Evolutionary conservation across 1,284 basidiomycete species (phyloP).

Genomic region (Earliella scabrosa): DNA sequence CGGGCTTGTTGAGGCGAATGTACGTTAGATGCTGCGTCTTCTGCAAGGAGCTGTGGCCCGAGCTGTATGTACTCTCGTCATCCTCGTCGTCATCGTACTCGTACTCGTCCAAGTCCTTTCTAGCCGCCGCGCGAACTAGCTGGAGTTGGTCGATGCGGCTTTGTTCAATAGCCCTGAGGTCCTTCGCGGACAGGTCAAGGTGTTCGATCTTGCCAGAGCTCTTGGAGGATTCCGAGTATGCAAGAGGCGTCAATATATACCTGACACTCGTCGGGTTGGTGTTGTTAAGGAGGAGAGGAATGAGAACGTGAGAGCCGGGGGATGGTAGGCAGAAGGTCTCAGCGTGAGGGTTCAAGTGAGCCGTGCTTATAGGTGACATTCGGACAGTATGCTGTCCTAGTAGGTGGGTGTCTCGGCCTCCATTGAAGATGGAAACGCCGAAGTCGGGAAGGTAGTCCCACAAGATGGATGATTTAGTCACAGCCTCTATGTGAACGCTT

Average conservation of each 20-base stretch:
- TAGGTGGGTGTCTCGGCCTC: slow-evolving; percentile 60
- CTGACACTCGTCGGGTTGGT: slow-evolving; percentile 76
- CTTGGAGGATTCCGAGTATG: slow-evolving; percentile 44
- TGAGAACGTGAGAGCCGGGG: slow-evolving; percentile 57
- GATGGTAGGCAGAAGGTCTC: slow-evolving; percentile 74
- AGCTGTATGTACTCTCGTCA: slow-evolving; percentile 45
- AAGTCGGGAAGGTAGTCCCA: slow-evolving; percentile 50
- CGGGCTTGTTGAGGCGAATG: slow-evolving; percentile 72
- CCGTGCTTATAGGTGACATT: slow-evolving; percentile 89
- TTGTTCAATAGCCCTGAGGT: slow-evolving; percentile 69
- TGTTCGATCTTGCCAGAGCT: slow-evolving; percentile 50
- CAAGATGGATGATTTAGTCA: slow-evolving; percentile 25
- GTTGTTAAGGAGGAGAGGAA: slow-evolving; percentile 91
- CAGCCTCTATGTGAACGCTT: background rate
- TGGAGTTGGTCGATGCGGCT: slow-evolving; percentile 56
- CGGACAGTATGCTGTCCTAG: slow-evolving; percentile 89
- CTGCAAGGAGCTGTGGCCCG: slow-evolving; percentile 50
- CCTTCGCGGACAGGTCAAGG: slow-evolving; percentile 62
- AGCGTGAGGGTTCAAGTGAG: slow-evolving; percentile 75
- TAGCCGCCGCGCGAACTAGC: slow-evolving; percentile 44
- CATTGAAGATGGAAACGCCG: slow-evolving; percentile 50
- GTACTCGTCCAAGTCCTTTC: slow-evolving; percentile 42
- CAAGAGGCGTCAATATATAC: slow-evolving; percentile 80
- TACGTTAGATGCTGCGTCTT: slow-evolving; percentile 76
- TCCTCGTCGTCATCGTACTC: slow-evolving; percentile 66